Evolutionary conservation across 768 basidiomycete species (phyloP), one percentile per base, ranked within the genome.

Genomic region (Xanthoconium purpureum): DNA sequence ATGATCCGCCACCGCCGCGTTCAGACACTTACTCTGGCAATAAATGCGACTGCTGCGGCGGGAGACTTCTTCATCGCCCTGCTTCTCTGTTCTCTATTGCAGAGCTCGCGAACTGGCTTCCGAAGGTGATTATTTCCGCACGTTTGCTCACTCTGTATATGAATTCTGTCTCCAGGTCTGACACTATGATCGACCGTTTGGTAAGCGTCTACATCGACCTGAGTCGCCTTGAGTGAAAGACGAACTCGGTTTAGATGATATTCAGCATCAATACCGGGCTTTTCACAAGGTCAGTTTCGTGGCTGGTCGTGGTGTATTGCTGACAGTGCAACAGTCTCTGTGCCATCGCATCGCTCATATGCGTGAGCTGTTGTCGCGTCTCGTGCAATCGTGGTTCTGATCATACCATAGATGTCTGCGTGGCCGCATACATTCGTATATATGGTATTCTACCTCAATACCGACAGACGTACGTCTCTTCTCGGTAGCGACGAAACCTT

Each of bases 361-460:
- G 35, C 24, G 51, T 33, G 28, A 44, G 51, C 33, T 14, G 28
- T 57, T 44, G 24, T 82, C 8, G 0, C 2, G 8, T 38, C 32
- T 33, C 35, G 13, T 13, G 24, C 13, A 14, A 33, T 12, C 29
- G 10, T 9, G 38, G 37, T 8, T 28, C 35, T 48, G 13, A 48
- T 38, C 35, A 9, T 14, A n/a, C 13, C 10, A 5, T 29, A 52
- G 51, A 24, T 44, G 6, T 4, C 35, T 13, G 32, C 35, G 17
- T 78, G 78, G 33, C 77, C 77, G 0, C 36, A 73, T 2, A 78
- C 82, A 0, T 82, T 82, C 71, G 66, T 83, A 50, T 86, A 84
- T 55, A 80, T 84, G 48, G 69, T 75, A 1, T 86, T 85, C 68
- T 86, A 80, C 66, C 84, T 83, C 58, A 80, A 77, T 63, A 77